Evolutionary conservation across 495 filamentous ascomycete species (phyloP).

Genomic region (Trichocladium uniseriatum): DNA sequence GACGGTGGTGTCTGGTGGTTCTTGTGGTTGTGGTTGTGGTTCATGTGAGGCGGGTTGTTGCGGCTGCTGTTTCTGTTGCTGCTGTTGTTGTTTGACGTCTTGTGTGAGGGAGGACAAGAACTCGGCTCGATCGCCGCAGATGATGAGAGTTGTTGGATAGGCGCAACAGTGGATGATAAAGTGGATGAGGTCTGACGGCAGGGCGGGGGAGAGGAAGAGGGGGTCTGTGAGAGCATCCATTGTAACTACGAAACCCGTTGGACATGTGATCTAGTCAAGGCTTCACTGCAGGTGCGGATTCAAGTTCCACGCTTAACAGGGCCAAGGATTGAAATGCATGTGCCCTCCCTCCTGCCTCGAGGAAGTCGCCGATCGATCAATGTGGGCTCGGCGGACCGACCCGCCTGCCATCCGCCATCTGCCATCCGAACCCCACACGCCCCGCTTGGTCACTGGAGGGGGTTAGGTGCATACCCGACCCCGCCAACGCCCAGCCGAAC

Average conservation of each 20-base stretch:
- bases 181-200: conserved; percentile 52
- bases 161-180: conserved; percentile 49
- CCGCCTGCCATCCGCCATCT: conserved; percentile 4
- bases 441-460: conserved; percentile 11
- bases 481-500: conserved; percentile 11
- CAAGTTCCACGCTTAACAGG: too few relatives aligned
- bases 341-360: too few relatives aligned
- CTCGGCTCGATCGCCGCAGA: conserved; percentile 56
- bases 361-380: conserved; percentile 1
- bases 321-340: too few relatives aligned
- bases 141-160: conserved; percentile 51
- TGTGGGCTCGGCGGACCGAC: conserved; percentile 8
- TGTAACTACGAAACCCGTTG: background rate
- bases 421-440: background rate
- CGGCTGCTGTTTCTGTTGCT: background rate
- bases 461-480: conserved; percentile 21
- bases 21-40: background rate
- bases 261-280: background rate
- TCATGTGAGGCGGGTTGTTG: background rate
- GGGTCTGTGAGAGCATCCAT: conserved; percentile 20
- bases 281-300: too few relatives aligned
- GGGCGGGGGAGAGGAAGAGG: conserved; percentile 40
- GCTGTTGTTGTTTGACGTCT: conserved; percentile 17
- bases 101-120: conserved; percentile 47
- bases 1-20: background rate